phyloP scores from a whole-genome alignment of 345 rosid species.

The Gossypium thurberi region DNA sequence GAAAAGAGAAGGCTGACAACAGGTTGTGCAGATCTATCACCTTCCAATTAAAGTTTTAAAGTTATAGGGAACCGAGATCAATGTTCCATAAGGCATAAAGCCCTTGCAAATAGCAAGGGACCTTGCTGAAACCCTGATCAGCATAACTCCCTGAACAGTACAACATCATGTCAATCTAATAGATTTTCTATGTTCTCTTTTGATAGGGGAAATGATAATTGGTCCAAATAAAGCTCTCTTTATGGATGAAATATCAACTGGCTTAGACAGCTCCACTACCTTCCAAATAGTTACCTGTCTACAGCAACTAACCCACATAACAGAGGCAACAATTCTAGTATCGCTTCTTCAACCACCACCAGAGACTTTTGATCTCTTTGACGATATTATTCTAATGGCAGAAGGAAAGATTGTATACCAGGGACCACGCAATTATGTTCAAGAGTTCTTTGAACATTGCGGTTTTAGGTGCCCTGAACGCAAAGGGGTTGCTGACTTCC shows the following conservation, averaged over 20 bases:
- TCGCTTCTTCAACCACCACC: conserved; percentile 81
- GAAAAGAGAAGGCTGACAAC: conserved; percentile 46
- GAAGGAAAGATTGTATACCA: conserved; percentile 67
- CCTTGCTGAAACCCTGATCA: neutral
- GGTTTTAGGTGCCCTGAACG: conserved; percentile 69
- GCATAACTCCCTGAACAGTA: neutral
- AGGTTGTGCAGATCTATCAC: conserved; percentile 23
- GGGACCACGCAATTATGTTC: conserved; percentile 48
- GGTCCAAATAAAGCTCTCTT: conserved; percentile 65
- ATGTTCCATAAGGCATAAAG: neutral
- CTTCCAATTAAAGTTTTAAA: neutral
- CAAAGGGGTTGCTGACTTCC: conserved; percentile 66
- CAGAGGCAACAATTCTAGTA: conserved; percentile 42
- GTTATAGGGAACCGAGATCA: neutral
- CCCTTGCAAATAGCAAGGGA: neutral
- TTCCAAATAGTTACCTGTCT: conserved; percentile 60
- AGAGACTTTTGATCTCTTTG: conserved; percentile 67
- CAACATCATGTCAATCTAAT: neutral
- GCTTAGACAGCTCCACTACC: conserved; percentile 72
- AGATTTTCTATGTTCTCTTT: conserved; percentile 9
- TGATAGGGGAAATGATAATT: conserved; percentile 60
- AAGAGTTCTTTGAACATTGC: conserved; percentile 51
- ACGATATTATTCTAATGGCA: conserved; percentile 55
- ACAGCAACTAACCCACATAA: conserved; percentile 59
- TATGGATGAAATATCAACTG: conserved; percentile 78